Percentiles rank a stretch among this genome's conserved stretches.
phyloP scores from a whole-genome alignment of 768 basidiomycete species.

The Cyclocybe cylindracea region DNA sequence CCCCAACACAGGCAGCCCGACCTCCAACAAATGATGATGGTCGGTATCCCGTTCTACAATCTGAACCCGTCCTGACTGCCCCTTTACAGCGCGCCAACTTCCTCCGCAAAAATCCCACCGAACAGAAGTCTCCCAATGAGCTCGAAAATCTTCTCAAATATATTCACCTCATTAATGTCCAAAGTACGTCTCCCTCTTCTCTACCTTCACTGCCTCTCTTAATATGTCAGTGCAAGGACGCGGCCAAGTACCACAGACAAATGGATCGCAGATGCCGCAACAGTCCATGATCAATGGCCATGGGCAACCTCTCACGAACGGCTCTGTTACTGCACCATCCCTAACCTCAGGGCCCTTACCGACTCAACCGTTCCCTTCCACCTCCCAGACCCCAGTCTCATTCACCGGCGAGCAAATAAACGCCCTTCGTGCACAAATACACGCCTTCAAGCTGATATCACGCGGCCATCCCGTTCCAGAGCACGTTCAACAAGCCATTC shows the following conservation, averaged over 20 bases:
- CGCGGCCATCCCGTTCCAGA: conserved; percentile 71
- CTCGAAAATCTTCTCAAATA: conserved; percentile 48
- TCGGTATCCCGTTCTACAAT: conserved; percentile 24
- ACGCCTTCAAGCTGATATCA: conserved; percentile 74
- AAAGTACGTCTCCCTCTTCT: conserved; percentile 29
- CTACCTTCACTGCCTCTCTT: conserved; percentile 3
- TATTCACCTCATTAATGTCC: conserved; percentile 41
- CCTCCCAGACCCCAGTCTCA: conserved; percentile 74
- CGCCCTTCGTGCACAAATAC: conserved; percentile 79
- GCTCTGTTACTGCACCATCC: conserved; percentile 39
- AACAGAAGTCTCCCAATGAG: conserved; percentile 48
- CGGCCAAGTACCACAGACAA: conserved; percentile 33
- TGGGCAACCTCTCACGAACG: conserved; percentile 40
- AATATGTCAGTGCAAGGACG: conserved; percentile 17
- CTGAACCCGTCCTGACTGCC: conserved; percentile 9
- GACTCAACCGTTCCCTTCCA: conserved; percentile 46
- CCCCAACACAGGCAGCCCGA: conserved; percentile 36
- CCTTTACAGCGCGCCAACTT: conserved; percentile 45
- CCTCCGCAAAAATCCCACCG: conserved; percentile 50
- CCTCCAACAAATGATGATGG: conserved; percentile 44
- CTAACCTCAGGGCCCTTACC: conserved; percentile 52
- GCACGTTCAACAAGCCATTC: conserved; percentile 67
- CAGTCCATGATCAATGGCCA: conserved; percentile 53
- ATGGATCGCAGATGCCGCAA: conserved; percentile 29
- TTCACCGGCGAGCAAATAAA: conserved; percentile 77